phyloP scores from a whole-genome alignment of 2,329 filamentous ascomycete genomes.

The Raffaelea ambrosiae region DNA sequence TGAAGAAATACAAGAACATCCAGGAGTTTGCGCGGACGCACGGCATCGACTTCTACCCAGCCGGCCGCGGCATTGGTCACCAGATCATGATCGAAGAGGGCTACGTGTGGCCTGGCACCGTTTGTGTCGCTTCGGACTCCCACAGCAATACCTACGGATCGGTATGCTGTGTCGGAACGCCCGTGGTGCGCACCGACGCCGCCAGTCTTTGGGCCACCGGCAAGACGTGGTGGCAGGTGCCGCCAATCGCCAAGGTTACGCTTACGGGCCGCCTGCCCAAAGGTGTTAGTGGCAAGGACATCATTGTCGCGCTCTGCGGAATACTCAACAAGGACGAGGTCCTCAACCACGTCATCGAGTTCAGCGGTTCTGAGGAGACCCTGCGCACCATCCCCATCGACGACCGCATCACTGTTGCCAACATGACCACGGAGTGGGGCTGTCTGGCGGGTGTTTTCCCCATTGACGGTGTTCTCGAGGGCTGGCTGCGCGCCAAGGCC shows the following conservation, averaged over 20 bases:
- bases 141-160: conserved; percentile 32
- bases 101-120: conserved; percentile 71
- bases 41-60: conserved; percentile 64
- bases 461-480: conserved; percentile 61
- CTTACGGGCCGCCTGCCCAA: conserved; percentile 65
- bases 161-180: conserved; percentile 43
- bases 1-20: conserved; percentile 76
- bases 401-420: conserved; percentile 60
- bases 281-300: conserved; percentile 87
- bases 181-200: conserved; percentile 81
- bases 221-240: conserved; percentile 81
- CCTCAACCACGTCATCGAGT: conserved; percentile 85
- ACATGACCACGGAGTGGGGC: conserved; percentile 75
- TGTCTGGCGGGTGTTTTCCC: conserved; percentile 64
- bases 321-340: conserved; percentile 84
- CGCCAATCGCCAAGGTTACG: conserved; percentile 65
- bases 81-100: conserved; percentile 89
- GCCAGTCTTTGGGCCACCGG: conserved; percentile 79
- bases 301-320: conserved; percentile 82
- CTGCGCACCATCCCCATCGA: conserved; percentile 59
- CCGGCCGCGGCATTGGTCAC: conserved; percentile 47
- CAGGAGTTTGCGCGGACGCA: conserved; percentile 74
- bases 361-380: conserved; percentile 71
- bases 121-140: conserved; percentile 69
- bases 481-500: conserved; percentile 71